phyloP scores from a whole-genome alignment of 495 filamentous ascomycete genomes.

The Daldinia childiae region DNA sequence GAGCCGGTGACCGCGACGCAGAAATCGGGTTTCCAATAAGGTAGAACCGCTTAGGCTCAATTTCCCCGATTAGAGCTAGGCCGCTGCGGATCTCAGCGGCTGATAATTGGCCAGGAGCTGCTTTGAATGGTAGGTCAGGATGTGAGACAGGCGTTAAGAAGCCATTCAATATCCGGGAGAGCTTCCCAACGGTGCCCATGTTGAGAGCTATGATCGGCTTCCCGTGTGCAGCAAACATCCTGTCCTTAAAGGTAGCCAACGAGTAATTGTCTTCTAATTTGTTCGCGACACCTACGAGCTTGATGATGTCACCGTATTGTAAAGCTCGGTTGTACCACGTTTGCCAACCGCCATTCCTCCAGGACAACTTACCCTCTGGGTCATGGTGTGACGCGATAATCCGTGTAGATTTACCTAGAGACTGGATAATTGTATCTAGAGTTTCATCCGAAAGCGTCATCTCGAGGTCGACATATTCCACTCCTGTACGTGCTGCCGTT shows the following conservation, averaged over 20 bases:
- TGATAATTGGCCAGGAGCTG: conserved; percentile 93
- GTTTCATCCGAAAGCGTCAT: conserved; percentile 79
- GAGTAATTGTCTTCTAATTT: conserved; percentile 85
- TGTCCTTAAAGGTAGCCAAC: conserved; percentile 82
- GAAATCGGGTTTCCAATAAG: conserved; percentile 87
- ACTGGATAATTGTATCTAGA: conserved; percentile 62
- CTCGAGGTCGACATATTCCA: conserved; percentile 94
- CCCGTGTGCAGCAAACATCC: conserved; percentile 74
- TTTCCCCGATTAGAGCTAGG: conserved; percentile 80
- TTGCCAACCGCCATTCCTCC: conserved; percentile 90
- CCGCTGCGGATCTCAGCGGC: conserved; percentile 86
- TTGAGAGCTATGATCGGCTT: conserved; percentile 93
- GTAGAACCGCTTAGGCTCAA: conserved; percentile 79
- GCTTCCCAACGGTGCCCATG: conserved; percentile 89
- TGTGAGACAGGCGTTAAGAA: conserved; percentile 98
- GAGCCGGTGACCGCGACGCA: conserved; percentile 80
- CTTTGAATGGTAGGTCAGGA: conserved; percentile 86
- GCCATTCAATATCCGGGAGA: conserved; percentile 86
- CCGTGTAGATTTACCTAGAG: conserved; percentile 73
- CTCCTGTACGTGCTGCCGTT: conserved; percentile 79
- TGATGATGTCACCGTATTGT: conserved; percentile 89
- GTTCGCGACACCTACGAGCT: conserved; percentile 87
- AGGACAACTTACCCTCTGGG: conserved; percentile 78
- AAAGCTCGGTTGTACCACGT: conserved; percentile 86
- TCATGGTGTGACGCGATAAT: conserved; percentile 98